A percentile compares a stretch with the other conserved stretches of the same genome.
Evolutionary conservation across 192 early-diverging fungal genomes (phyloP).

Genomic region (Coemansia sp.): DNA sequence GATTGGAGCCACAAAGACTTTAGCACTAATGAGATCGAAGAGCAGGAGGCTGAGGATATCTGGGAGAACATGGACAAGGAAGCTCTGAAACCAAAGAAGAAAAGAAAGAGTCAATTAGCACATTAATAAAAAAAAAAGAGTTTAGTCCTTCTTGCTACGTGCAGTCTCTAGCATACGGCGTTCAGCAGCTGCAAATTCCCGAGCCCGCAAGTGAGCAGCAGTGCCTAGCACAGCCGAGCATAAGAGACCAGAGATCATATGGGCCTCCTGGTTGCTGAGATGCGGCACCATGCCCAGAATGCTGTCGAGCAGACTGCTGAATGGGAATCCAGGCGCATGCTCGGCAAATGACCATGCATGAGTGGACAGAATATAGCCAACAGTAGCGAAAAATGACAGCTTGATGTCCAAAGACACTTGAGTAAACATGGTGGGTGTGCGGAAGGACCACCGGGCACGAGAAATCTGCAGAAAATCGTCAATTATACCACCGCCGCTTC

Average conservation of each 20-base stretch:
- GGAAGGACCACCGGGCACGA: slow-evolving; percentile 34
- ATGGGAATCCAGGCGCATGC: slow-evolving; percentile 37
- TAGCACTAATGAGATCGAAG: slow-evolving; percentile 36
- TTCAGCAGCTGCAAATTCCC: slow-evolving; percentile 29
- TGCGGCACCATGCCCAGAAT: slow-evolving; percentile 38
- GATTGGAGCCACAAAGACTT: slow-evolving; percentile 55
- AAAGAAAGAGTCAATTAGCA: slow-evolving; percentile 14
- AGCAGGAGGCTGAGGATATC: slow-evolving; percentile 62
- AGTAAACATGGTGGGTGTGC: slow-evolving; percentile 45
- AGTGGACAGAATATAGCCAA: slow-evolving; percentile 51
- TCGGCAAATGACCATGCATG: slow-evolving; percentile 53
- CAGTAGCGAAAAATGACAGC: slow-evolving; percentile 44
- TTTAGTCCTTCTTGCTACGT: slow-evolving; percentile 35
- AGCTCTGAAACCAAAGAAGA: slow-evolving; percentile 4
- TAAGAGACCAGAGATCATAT: slow-evolving; percentile 39
- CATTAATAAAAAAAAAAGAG: neutral
- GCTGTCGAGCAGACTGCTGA: slow-evolving; percentile 33
- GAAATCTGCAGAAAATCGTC: slow-evolving; percentile 55
- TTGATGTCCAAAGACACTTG: slow-evolving; percentile 43
- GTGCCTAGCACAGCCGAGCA: slow-evolving; percentile 50
- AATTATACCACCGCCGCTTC: slow-evolving; percentile 56
- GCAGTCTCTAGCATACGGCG: slow-evolving; percentile 12
- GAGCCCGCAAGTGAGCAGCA: slow-evolving; percentile 25
- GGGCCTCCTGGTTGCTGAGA: slow-evolving; percentile 44
- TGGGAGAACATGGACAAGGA: slow-evolving; percentile 59